Evolutionary conservation across 1,139 yeast genomes (phyloP), one percentile per base, ranked within the genome.

Genomic region (Kodamaea suecica): DNA sequence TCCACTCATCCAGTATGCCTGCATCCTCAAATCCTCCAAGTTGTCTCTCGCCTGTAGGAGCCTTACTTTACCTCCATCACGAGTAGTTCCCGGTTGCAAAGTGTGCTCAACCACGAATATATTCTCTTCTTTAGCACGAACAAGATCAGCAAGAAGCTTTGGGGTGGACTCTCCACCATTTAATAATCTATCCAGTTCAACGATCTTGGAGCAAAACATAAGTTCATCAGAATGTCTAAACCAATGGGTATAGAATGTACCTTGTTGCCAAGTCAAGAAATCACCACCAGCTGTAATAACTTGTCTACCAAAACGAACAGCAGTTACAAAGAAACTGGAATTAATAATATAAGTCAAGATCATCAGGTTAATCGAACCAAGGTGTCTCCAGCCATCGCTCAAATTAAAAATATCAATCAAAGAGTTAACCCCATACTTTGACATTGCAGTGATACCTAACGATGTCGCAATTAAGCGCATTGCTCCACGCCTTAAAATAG

Each of bases 1-100:
- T 9, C 82, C 83, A 37, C 76, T 65, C 52, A 81, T 74, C 92
- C 94, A 84, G 56, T 83, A 84, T 34, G 86, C 88, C 49, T 82
- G 79, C 49, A 80, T 56, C 60, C 73, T 68, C 33, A 78, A 55
- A 39, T 80, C 85, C 37, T 76, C 73, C 39, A 68, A 50, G 42
- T 68, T 68, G 42, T 69, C 75, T 40, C 61, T 68, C 15, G 64
- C 56, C 31, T 63, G 64, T 37, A 70, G 49, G 29, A 68, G 56
- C 38, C 75, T 53, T 31, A 69, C 57, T 41, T 64, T 67, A 23
- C 66, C 49, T 1, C 75, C 75, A 20, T 61, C 64, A 32, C 68
- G 48, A 23, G 59, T 62, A 38, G 46, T 50, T 1, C 70, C 70
- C 2, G 70, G 63, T 19, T 52, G 51, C 34, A 61, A 52, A 6